Conservation (phyloP, 2,329 filamentous ascomycete genomes). For the Aureobasidium sp. region DNA sequence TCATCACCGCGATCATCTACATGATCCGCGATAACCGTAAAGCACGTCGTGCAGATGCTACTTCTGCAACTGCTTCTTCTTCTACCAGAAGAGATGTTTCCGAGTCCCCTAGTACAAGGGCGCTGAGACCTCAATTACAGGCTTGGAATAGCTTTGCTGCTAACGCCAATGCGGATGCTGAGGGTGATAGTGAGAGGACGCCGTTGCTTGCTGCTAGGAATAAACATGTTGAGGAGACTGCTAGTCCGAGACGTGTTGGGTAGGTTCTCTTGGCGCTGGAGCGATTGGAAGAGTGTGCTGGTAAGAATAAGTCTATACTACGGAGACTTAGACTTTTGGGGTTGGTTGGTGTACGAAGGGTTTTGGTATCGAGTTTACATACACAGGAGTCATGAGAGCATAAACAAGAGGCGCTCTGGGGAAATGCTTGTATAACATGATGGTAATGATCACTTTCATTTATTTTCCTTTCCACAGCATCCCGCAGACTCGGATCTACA, state of each 20-base stretch:
- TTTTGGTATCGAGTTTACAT: background rate
- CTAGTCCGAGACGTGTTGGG: constrained; percentile 1
- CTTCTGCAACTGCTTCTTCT: background rate
- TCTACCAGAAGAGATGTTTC: background rate
- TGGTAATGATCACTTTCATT: background rate
- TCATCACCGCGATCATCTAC: constrained; percentile 73
- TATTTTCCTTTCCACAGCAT: too few species aligned
- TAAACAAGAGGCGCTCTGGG: background rate
- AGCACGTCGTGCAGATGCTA: constrained; percentile 21
- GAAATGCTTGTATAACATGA: background rate
- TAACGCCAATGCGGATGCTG: background rate
- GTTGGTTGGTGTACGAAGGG: background rate
- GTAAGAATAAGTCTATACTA: background rate
- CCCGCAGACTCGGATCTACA: too few species aligned
- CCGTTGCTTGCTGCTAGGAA: background rate
- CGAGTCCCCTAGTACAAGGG: background rate
- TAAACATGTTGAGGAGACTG: background rate
- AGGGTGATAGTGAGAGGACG: background rate
- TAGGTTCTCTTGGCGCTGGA: background rate
- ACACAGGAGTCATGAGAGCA: background rate
- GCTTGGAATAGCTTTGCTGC: constrained; percentile 1
- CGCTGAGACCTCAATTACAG: background rate
- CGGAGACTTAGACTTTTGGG: background rate
- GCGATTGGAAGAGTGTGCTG: background rate
- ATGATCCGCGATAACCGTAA: constrained; percentile 45